These are phyloP conservation scores for Russula vinacea DNA, from an alignment of 768 basidiomycete species.

Conservation along the genomic window DNA sequence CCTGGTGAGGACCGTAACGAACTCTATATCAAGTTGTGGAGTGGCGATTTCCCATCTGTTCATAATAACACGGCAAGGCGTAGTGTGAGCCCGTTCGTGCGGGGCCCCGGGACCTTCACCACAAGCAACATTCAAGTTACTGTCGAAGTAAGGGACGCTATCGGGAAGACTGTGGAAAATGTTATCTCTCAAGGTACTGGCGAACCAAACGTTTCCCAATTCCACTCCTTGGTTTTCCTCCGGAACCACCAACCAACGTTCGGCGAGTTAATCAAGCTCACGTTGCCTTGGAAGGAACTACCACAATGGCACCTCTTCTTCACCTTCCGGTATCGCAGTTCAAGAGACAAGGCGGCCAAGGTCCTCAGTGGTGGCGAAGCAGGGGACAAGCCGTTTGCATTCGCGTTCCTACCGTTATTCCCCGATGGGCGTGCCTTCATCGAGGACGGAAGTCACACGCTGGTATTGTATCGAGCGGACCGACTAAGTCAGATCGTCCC, in stretches of 20 bases:
- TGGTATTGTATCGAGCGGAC: constrained; percentile 83
- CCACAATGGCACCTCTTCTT: constrained; percentile 91
- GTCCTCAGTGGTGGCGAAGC: constrained; percentile 39
- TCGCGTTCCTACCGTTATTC: constrained; percentile 87
- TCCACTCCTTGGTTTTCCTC: constrained; percentile 88
- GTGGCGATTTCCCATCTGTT: constrained; percentile 73
- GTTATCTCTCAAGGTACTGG: constrained; percentile 82
- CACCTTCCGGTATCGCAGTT: constrained; percentile 77
- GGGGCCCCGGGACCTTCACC: constrained; percentile 51
- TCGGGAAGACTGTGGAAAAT: constrained; percentile 65
- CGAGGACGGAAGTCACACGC: constrained; percentile 83
- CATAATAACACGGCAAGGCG: constrained; percentile 52
- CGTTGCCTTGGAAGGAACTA: constrained; percentile 62
- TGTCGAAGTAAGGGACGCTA: constrained; percentile 76
- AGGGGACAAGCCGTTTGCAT: constrained; percentile 80
- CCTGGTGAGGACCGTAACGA: constrained; percentile 92
- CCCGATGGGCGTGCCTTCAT: constrained; percentile 73
- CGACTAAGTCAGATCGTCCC: constrained; percentile 58
- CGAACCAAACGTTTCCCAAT: constrained; percentile 75
- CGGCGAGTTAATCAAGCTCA: constrained; percentile 88
- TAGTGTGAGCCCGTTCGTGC: constrained; percentile 56
- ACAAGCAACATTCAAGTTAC: constrained; percentile 82
- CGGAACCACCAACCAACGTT: constrained; percentile 87
- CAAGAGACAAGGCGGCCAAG: constrained; percentile 46
- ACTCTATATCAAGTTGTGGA: constrained; percentile 94